Evolutionary conservation across 2,329 filamentous ascomycete genomes (phyloP), one percentile per base, ranked within the genome.

Genomic region (Stenocarpella maydis): DNA sequence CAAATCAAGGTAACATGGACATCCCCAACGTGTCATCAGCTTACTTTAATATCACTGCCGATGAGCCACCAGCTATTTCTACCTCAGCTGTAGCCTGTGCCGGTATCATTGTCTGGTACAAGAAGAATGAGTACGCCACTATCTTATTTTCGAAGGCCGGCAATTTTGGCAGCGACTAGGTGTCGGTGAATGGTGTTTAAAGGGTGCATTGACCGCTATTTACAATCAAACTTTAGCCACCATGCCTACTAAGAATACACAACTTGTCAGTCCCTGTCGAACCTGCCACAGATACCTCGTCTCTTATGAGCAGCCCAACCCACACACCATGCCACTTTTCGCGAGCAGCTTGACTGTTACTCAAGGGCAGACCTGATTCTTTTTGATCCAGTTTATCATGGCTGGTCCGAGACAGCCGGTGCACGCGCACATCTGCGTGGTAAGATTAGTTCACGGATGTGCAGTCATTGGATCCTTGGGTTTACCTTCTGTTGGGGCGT

Each of bases 21-120:
- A n/a, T n/a, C n/a, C n/a, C n/a, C n/a, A n/a, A n/a, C n/a, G n/a
- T n/a, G n/a, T n/a, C n/a, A n/a, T n/a, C n/a, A n/a, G n/a, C n/a
- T n/a, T n/a, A n/a, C n/a, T n/a, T n/a, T n/a, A n/a, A n/a, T n/a
- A n/a, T n/a, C n/a, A n/a, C n/a, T n/a, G n/a, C n/a, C n/a, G n/a
- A n/a, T n/a, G n/a, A n/a, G n/a, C n/a, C n/a, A n/a, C n/a, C n/a
- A n/a, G n/a, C n/a, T n/a, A n/a, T n/a, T n/a, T n/a, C n/a, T n/a
- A n/a, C n/a, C n/a, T 66, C 43, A 19, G 68, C 68, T n/a, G 31
- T 67, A n/a, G 53, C n/a, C 9, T 66, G 61, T 28, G 61, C 53
- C 19, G n/a, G 28, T 19, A 43, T 69, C 15, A 28, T 66, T 24
- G 53, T 66, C 37, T 39, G 61, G 52, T 65, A 39, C 12, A 50